Conservation (phyloP, 2,329 filamentous ascomycete species). For the Zymoseptoria brevis region DNA sequence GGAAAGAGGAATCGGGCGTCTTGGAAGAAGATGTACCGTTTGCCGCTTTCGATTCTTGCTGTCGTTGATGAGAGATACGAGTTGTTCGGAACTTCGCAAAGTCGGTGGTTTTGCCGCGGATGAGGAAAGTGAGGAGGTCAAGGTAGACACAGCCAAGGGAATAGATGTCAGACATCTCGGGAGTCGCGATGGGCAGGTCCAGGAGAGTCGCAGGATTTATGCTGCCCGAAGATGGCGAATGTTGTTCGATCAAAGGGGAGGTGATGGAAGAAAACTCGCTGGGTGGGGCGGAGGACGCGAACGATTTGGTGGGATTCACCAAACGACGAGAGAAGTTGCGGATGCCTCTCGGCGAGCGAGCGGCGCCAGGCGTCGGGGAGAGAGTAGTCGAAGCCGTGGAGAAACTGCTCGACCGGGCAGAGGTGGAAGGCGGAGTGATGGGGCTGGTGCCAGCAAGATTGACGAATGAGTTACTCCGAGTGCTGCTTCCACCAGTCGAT, state of each 20-base stretch:
- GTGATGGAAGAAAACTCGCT: conserved; percentile 9
- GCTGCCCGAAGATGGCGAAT: not conserved
- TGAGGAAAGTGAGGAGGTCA: conserved; percentile 60
- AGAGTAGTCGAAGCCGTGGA: conserved; percentile 14
- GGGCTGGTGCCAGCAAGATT: conserved; percentile 16
- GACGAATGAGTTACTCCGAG: conserved; percentile 24
- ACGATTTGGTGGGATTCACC: conserved; percentile 1
- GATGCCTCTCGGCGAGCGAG: conserved; percentile 17
- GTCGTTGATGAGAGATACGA: conserved; percentile 43
- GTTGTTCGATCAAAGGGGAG: not conserved
- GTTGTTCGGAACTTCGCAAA: conserved; percentile 58
- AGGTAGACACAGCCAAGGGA: conserved; percentile 65
- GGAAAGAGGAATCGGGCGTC: conserved; percentile 58
- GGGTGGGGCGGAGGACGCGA: conserved; percentile 10
- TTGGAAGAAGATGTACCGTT: not conserved
- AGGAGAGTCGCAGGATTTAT: conserved; percentile 37
- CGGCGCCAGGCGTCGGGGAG: conserved; percentile 9
- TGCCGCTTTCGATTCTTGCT: conserved; percentile 6
- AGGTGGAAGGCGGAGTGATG: conserved; percentile 16
- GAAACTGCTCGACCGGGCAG: conserved; percentile 20
- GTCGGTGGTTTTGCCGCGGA: conserved; percentile 59
- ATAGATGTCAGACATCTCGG: conserved; percentile 57
- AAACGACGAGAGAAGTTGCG: conserved; percentile 22
- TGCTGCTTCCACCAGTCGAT: conserved; percentile 25
- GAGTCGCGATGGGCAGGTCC: conserved; percentile 29